Base-by-base conservation (phyloP, 2,329 filamentous ascomycete species). In the Xylariaceae sp. region DNA sequence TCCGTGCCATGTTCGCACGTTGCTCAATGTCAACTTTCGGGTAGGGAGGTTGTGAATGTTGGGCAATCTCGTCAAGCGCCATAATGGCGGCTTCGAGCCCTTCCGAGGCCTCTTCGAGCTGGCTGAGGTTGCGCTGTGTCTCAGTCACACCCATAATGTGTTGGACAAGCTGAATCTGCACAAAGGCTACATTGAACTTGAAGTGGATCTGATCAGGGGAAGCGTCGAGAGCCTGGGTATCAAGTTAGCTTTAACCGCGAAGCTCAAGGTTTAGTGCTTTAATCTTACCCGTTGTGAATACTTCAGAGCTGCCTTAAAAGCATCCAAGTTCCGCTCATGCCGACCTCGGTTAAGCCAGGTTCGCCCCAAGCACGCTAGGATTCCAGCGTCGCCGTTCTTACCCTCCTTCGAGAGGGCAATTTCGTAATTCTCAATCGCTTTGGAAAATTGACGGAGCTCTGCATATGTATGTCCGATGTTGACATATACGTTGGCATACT, bases 101-200 rank as follows among this genome's bases (percentile, higher is more conserved):
- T 16, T 81, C 75, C 1, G 83, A 81, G 1, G 92, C 91, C 43
- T 85, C 80, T 61, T 95, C 79, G 6, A 98, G 82, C 59, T 97
- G 90, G 49, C 79, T 77, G 3, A 92, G 75, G 0, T 86, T 87
- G 40, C 90, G 83, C 61, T 91, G 83, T 5, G 80, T 79, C 63
- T 96, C 88, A 5, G 80, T 75, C 43, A 95, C 73, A 27, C 73
- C 75, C 66, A 89, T 85, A 44, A 96, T 82, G 22, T 86, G 80
- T 37, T 86, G 85, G 17, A 92, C 92, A 44, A 97, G 83, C 65
- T 96, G 91, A 52, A 95, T 94, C 63, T 97, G 93, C 22, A 97
- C 88, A 62, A 96, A 98, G 1, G 93, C 93, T 22, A 98, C 88
- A 61, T 98, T 98, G 77, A 98, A 98, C 65, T 93, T 89, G 66